Evolutionary conservation across 306 rosid species (phyloP).

Genomic region (Trifolium fragiferum): DNA sequence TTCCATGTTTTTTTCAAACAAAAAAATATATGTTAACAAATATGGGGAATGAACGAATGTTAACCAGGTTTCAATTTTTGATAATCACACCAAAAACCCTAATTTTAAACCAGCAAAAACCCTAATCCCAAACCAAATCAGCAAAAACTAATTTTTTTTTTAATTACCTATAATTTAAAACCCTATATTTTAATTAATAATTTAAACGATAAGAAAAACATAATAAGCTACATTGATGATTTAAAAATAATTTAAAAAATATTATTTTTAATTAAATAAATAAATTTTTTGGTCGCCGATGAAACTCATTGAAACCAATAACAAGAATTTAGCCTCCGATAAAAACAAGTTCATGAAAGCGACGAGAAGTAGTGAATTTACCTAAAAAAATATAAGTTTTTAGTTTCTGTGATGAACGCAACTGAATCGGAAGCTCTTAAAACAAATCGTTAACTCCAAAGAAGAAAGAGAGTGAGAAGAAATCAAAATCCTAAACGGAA

Average conservation of each 20-base stretch:
- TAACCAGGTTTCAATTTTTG: no score
- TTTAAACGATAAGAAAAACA: no score
- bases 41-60: no score
- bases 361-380: neutral
- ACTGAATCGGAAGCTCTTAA: neutral
- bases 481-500: conserved; percentile 6
- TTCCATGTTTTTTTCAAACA: no score
- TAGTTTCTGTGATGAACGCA: neutral
- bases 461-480: neutral
- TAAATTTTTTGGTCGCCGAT: conserved; percentile 1
- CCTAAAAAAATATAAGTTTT: conserved; percentile 23
- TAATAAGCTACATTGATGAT: neutral
- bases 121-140: conserved; percentile 18
- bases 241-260: neutral
- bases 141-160: conserved; percentile 26
- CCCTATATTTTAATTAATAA: no score
- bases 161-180: no score
- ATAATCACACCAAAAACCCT: no score
- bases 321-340: neutral
- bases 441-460: neutral
- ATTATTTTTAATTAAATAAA: neutral
- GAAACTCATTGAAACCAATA: neutral
- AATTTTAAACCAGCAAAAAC: neutral
- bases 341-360: neutral
- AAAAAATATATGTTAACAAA: no score